A percentile compares a stretch with the other conserved stretches of the same genome.
These are phyloP conservation scores for Macaranga tanarius DNA, from an alignment of 441 rosid genomes.

Conservation along the genomic window DNA sequence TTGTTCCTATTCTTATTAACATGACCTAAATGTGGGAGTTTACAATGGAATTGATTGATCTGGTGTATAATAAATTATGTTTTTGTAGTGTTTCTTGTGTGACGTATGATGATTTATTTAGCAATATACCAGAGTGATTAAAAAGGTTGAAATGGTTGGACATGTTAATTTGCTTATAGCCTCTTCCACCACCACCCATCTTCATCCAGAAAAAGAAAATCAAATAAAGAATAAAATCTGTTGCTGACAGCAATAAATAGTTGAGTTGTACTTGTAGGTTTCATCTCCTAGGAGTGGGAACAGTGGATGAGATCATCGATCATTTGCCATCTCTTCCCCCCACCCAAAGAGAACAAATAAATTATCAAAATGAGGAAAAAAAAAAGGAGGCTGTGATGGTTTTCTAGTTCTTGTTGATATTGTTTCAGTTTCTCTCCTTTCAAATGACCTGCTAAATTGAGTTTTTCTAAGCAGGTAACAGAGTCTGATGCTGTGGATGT, in stretches of 20 bases:
- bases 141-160: conserved; percentile 4
- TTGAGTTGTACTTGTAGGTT: not conserved
- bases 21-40: not conserved
- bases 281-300: not conserved
- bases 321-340: not conserved
- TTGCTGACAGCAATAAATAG: not conserved
- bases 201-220: not conserved
- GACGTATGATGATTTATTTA: not conserved
- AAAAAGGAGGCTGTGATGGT: not conserved
- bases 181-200: not conserved
- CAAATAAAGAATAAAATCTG: not conserved
- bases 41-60: not conserved
- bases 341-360: not conserved
- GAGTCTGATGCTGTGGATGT: conserved; percentile 92
- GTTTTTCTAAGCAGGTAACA: conserved; percentile 63
- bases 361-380: no score
- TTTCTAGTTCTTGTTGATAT: not conserved
- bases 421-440: not conserved
- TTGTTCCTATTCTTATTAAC: not conserved
- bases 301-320: not conserved
- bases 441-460: conserved; percentile 24
- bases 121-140: not conserved
- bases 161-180: conserved; percentile 9
- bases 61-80: not conserved
- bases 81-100: not conserved